Conservation (phyloP, 2,329 filamentous ascomycete genomes). For the Penicillium frequentans region DNA sequence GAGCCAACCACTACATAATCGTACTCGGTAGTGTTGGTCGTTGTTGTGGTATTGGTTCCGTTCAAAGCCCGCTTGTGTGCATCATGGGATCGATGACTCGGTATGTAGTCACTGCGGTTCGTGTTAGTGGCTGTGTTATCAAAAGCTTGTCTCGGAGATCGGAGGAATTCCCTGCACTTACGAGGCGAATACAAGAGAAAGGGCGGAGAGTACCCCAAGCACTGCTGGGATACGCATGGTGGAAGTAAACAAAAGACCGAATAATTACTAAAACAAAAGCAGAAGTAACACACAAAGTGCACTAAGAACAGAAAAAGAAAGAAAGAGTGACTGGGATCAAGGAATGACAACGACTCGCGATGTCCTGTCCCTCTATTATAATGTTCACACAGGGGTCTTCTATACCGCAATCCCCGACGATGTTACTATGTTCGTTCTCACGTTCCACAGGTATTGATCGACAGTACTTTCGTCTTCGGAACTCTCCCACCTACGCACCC, state of each 20-base stretch:
- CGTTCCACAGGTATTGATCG: conserved; percentile 5
- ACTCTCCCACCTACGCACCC: background rate
- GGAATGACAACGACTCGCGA: background rate
- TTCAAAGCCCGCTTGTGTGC: conserved; percentile 6
- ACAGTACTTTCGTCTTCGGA: conserved; percentile 1
- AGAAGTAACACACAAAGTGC: background rate
- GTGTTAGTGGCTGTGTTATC: background rate
- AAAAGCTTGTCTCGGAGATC: background rate
- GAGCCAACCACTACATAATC: conserved; percentile 65
- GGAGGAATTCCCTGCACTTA: conserved; percentile 1
- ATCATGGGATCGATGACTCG: conserved; percentile 6
- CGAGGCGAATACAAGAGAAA: conserved; percentile 15
- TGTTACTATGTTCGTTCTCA: background rate
- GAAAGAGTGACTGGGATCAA: background rate
- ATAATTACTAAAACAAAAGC: background rate
- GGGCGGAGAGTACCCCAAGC: conserved; percentile 13
- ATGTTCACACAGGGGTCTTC: background rate
- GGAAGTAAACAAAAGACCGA: background rate
- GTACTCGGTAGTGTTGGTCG: conserved; percentile 41
- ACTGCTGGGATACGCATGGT: conserved; percentile 10
- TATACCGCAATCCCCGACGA: background rate
- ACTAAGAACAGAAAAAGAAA: background rate
- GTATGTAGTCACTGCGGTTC: conserved; percentile 5
- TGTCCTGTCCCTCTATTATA: conserved; percentile 1
- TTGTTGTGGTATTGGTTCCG: background rate